Evolutionary conservation across 2,329 filamentous ascomycete genomes (phyloP).

Genomic region (Penicillium sp.): DNA sequence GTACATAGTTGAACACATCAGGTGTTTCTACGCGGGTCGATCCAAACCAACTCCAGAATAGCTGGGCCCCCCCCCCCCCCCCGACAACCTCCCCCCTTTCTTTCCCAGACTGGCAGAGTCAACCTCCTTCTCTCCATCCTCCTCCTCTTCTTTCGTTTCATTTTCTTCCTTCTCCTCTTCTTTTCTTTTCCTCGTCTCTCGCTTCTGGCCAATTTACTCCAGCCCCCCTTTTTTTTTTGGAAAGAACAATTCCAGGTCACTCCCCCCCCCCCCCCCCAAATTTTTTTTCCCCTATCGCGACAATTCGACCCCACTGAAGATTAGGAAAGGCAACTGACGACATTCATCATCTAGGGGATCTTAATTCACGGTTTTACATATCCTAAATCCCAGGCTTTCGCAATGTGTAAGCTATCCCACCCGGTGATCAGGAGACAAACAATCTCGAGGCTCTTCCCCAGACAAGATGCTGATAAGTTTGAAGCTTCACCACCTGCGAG

Average conservation of each 20-base stretch:
- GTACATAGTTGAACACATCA: neutral
- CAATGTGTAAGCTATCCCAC: constrained; percentile 41
- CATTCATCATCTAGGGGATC: constrained; percentile 30
- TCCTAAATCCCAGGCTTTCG: constrained; percentile 27
- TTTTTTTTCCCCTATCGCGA: constrained; percentile 16
- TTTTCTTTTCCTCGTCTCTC: constrained; percentile 25
- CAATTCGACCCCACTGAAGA: constrained; percentile 13
- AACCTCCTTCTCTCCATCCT: constrained; percentile 23
- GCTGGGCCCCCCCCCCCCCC: constrained; percentile 19
- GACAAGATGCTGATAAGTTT: constrained; percentile 27
- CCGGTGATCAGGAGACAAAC: neutral
- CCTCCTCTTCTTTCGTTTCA: constrained; percentile 26
- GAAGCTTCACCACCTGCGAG: constrained; percentile 38
- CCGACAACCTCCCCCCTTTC: constrained; percentile 32
- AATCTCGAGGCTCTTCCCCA: constrained; percentile 4
- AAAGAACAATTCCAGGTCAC: constrained; percentile 18
- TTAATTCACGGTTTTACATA: constrained; percentile 24
- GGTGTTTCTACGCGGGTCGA: constrained; percentile 17
- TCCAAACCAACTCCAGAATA: constrained; percentile 26
- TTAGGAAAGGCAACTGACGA: constrained; percentile 14
- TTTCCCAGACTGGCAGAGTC: constrained; percentile 29
- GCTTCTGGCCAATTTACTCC: constrained; percentile 16
- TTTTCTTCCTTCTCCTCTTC: constrained; percentile 19
- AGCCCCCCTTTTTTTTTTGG: constrained; percentile 16
- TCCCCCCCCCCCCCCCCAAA: constrained; percentile 8